Evolutionary conservation across 768 basidiomycete species (phyloP).

Genomic region (Kwoniella pini): DNA sequence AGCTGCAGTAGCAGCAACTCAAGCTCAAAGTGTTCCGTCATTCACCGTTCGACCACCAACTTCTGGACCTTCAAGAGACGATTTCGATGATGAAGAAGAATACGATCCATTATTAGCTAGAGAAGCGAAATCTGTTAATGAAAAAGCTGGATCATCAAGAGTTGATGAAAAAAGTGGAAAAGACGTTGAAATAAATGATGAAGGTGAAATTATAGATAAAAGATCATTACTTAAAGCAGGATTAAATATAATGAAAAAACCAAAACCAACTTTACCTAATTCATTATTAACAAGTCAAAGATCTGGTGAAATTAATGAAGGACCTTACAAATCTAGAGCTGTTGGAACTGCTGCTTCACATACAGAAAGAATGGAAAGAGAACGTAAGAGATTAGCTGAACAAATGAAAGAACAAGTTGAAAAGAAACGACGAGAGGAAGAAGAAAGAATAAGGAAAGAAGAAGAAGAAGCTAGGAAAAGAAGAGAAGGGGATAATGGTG

Average conservation of each 20-base stretch:
- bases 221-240: constrained; percentile 88
- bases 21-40: constrained; percentile 32
- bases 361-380: constrained; percentile 79
- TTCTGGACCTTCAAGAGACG: constrained; percentile 14
- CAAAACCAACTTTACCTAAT: constrained; percentile 58
- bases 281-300: constrained; percentile 27
- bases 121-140: constrained; percentile 28
- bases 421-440: constrained; percentile 62
- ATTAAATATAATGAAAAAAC: constrained; percentile 75
- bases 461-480: constrained; percentile 60
- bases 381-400: constrained; percentile 70
- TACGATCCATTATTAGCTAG: constrained; percentile 51
- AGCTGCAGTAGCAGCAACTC: constrained; percentile 73
- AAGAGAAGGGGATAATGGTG: constrained; percentile 49
- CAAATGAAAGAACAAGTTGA: constrained; percentile 77
- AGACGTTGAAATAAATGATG: constrained; percentile 90
- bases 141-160: background rate
- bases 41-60: constrained; percentile 44
- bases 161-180: constrained; percentile 59
- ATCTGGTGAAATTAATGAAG: constrained; percentile 21
- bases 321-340: constrained; percentile 59
- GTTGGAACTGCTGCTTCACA: constrained; percentile 79
- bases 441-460: constrained; percentile 65
- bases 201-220: constrained; percentile 95
- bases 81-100: constrained; percentile 43